Evolutionary conservation across 2,329 filamentous ascomycete genomes (phyloP).

Genomic region (Penicillium hordei): DNA sequence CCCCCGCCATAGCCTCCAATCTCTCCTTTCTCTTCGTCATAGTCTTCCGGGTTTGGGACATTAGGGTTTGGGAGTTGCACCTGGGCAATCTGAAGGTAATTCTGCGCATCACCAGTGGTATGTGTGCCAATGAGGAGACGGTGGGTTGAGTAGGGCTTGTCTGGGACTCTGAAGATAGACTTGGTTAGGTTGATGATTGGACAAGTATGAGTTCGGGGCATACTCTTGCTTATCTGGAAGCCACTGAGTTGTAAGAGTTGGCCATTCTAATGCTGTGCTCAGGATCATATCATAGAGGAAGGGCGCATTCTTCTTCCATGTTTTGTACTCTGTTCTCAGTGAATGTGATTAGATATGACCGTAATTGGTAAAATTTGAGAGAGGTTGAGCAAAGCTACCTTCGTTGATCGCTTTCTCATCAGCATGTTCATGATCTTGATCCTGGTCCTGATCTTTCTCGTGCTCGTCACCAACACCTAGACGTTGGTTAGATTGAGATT

Average conservation of each 20-base stretch:
- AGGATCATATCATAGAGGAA: constrained; percentile 98
- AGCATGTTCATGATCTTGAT: constrained; percentile 70
- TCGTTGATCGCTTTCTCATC: constrained; percentile 93
- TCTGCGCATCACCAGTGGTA: constrained; percentile 79
- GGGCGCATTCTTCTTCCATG: constrained; percentile 99
- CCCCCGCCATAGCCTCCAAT: constrained; percentile 85
- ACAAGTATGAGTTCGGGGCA: constrained; percentile 20
- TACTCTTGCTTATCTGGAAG: constrained; percentile 87
- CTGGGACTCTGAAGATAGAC: constrained; percentile 58
- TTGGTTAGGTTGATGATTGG: not conserved
- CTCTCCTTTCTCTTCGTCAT: constrained; percentile 88
- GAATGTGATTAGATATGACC: constrained; percentile 5
- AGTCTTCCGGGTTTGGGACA: constrained; percentile 71
- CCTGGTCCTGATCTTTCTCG: constrained; percentile 26
- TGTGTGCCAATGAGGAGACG: constrained; percentile 92
- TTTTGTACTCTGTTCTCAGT: constrained; percentile 79
- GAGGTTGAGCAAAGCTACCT: constrained; percentile 51
- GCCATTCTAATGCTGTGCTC: constrained; percentile 93
- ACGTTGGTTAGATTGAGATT: constrained; percentile 25
- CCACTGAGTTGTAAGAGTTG: constrained; percentile 96
- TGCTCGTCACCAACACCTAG: constrained; percentile 37
- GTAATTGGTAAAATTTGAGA: not conserved
- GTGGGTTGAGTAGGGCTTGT: constrained; percentile 83
- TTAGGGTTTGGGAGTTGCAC: constrained; percentile 84
- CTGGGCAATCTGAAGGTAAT: constrained; percentile 93